Percentiles rank a stretch among this genome's conserved stretches.
Conservation (phyloP, 2,329 filamentous ascomycete genomes). For the Ascochyta pisi region DNA sequence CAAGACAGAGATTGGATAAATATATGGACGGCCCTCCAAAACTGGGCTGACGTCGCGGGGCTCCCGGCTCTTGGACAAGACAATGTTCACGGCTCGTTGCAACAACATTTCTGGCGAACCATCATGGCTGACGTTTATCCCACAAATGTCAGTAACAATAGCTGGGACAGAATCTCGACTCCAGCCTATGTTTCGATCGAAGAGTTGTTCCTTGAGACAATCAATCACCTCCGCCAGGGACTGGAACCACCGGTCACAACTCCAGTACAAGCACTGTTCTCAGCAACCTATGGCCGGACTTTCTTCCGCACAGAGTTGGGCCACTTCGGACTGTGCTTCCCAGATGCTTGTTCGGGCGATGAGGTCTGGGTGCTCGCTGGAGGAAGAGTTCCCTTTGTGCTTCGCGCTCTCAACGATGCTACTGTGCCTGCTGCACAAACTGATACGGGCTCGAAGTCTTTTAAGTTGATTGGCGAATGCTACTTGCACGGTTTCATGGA, state of each 20-base stretch:
- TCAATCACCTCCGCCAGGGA: neutral
- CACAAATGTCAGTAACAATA: neutral
- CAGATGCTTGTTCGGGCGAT: neutral
- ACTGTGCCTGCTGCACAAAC: neutral
- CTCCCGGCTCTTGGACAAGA: neutral
- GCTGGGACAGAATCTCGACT: no score
- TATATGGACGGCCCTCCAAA: neutral
- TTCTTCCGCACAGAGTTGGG: neutral
- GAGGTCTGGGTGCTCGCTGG: constrained; percentile 11
- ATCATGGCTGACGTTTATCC: neutral
- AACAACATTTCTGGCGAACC: constrained; percentile 6
- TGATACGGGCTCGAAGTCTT: neutral
- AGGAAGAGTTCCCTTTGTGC: constrained; percentile 4
- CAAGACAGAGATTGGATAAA: neutral
- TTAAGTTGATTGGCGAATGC: constrained; percentile 1
- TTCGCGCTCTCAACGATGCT: neutral
- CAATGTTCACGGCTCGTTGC: neutral
- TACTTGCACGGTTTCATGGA: constrained; percentile 7
- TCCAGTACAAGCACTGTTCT: neutral
- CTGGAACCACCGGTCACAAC: neutral
- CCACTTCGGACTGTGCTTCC: constrained; percentile 2
- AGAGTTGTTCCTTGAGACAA: no score
- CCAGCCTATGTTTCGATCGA: no score
- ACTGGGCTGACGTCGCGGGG: neutral
- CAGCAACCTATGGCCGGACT: neutral